A percentile compares a stretch with the other conserved stretches of the same genome.
Evolutionary conservation across 805 yeast species (phyloP).

Genomic region (Debaryomyces maramus): DNA sequence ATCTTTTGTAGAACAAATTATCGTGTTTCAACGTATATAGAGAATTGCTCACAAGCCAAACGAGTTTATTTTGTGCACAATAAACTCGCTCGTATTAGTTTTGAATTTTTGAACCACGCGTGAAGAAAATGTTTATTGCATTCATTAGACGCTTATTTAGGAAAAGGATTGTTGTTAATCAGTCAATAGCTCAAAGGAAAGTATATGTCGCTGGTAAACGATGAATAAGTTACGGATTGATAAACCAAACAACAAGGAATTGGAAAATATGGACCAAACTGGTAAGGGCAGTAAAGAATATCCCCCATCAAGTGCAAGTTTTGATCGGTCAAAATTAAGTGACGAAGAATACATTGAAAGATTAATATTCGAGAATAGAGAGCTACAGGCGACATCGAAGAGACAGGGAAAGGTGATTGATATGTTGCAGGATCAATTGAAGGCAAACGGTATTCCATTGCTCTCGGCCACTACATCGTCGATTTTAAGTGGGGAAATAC

Average conservation of each 20-base stretch:
- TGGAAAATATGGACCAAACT: background rate
- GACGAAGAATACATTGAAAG: slow-evolving; percentile 36
- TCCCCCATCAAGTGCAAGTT: background rate
- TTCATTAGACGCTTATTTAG: too few relatives aligned
- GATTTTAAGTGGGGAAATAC: slow-evolving; percentile 3
- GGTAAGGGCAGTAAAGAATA: background rate
- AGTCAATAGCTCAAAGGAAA: too few relatives aligned
- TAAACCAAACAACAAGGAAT: background rate
- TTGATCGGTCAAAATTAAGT: slow-evolving; percentile 11
- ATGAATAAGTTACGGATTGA: background rate
- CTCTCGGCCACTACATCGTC: background rate
- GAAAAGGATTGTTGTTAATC: too few relatives aligned
- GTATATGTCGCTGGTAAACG: too few relatives aligned
- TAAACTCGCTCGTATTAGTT: too few relatives aligned
- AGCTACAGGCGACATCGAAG: slow-evolving; percentile 17
- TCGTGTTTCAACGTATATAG: too few relatives aligned
- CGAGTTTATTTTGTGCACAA: too few relatives aligned
- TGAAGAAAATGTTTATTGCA: too few relatives aligned
- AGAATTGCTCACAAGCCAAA: too few relatives aligned
- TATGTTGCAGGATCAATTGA: slow-evolving; percentile 10
- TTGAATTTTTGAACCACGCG: too few relatives aligned
- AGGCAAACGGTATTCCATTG: slow-evolving; percentile 6
- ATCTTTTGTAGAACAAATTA: too few relatives aligned
- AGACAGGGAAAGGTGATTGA: slow-evolving; percentile 12
- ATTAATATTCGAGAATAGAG: slow-evolving; percentile 36